These are phyloP conservation scores for Erodium maritimum DNA, from an alignment of 345 rosid genomes.

Conservation along the genomic window DNA sequence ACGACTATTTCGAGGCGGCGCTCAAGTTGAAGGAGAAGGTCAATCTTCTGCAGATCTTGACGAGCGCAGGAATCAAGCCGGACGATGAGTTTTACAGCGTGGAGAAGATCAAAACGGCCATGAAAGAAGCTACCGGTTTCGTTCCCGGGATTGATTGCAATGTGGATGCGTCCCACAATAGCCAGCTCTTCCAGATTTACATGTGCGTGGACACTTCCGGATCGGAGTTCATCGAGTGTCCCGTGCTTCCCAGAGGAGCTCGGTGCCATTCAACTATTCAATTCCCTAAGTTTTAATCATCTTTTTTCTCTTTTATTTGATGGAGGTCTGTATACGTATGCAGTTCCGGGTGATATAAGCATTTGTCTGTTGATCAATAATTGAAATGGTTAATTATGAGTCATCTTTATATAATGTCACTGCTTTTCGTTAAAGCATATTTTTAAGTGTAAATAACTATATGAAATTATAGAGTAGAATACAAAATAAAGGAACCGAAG, in stretches of 20 bases:
- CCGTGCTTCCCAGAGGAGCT: conserved; percentile 21
- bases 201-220: conserved; percentile 65
- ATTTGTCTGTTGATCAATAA: no score
- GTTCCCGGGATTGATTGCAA: conserved; percentile 58
- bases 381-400: no score
- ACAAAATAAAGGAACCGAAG: no score
- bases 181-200: conserved; percentile 45
- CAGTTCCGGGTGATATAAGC: no score
- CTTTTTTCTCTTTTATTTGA: no score
- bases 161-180: conserved; percentile 27
- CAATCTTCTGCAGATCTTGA: conserved; percentile 47
- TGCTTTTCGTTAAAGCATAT: no score
- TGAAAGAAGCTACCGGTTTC: conserved; percentile 32
- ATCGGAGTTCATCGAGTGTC: conserved; percentile 51
- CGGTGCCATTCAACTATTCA: conserved; percentile 40
- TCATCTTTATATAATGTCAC: no score
- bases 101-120: conserved; percentile 29
- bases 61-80: conserved; percentile 44
- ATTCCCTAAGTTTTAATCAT: conserved; percentile 57
- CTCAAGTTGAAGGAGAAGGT: conserved; percentile 37
- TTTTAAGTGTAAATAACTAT: no score
- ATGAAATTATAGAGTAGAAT: no score
- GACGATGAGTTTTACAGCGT: conserved; percentile 41
- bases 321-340: no score
- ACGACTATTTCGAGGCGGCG: conserved; percentile 47